These are phyloP conservation scores for Sclerotinia borealis DNA, from an alignment of 2,329 filamentous ascomycete genomes.

Conservation along the genomic window DNA sequence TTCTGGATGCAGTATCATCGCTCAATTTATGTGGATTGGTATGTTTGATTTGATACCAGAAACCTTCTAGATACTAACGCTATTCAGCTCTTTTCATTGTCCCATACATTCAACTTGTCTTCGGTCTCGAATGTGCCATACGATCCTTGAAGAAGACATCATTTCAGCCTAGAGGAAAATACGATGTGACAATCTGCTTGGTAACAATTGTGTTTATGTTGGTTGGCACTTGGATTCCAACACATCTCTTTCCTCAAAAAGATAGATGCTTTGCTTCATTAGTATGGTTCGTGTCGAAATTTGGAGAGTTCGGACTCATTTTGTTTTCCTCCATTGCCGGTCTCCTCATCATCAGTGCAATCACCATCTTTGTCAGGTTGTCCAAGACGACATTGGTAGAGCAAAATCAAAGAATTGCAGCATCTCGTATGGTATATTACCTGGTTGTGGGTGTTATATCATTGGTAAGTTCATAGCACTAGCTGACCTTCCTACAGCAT, in stretches of 20 bases:
- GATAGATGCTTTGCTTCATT: slow-evolving; percentile 62
- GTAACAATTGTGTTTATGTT: slow-evolving; percentile 44
- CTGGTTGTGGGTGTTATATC: slow-evolving; percentile 47
- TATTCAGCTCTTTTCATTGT: slow-evolving; percentile 59
- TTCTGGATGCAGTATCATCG: slow-evolving; percentile 46
- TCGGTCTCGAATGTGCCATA: slow-evolving; percentile 55
- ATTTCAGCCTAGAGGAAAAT: slow-evolving; percentile 54
- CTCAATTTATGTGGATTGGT: slow-evolving; percentile 57
- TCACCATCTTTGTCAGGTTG: slow-evolving; percentile 52
- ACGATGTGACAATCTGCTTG: slow-evolving; percentile 53
- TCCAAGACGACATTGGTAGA: slow-evolving; percentile 49
- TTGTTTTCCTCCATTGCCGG: slow-evolving; percentile 47
- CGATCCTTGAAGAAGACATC: slow-evolving; percentile 49
- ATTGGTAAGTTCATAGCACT: slow-evolving; percentile 43
- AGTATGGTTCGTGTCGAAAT: slow-evolving; percentile 60
- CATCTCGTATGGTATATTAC: slow-evolving; percentile 66
- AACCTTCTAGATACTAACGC: slow-evolving; percentile 18
- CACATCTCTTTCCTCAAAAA: slow-evolving; percentile 47
- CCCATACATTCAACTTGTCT: slow-evolving; percentile 59
- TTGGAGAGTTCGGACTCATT: slow-evolving; percentile 51
- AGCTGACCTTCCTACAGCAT: not conserved
- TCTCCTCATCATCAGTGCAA: slow-evolving; percentile 44
- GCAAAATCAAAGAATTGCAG: slow-evolving; percentile 53
- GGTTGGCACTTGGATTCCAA: slow-evolving; percentile 53
- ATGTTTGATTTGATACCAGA: slow-evolving; percentile 19